A percentile compares a stretch with the other conserved stretches of the same genome.
These are phyloP conservation scores for Lithocarpus polystachyus DNA, from an alignment of 306 rosid genomes.

Conservation along the genomic window DNA sequence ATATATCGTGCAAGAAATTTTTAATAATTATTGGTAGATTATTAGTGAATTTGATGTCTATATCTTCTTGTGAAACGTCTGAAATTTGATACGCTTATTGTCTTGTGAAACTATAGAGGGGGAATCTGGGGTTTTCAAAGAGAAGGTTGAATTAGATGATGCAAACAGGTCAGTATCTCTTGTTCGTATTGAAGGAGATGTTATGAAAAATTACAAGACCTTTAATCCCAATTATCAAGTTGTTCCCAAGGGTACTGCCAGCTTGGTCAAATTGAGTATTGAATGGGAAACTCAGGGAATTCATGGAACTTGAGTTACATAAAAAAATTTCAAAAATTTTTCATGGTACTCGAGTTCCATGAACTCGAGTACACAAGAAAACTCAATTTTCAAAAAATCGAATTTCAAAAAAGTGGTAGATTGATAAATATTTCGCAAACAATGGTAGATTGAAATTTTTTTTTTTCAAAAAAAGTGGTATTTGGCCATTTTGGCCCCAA, in stretches of 20 bases:
- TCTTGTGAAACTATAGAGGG: constrained; percentile 15
- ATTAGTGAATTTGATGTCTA: not conserved
- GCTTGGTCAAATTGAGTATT: constrained; percentile 5
- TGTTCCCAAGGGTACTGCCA: constrained; percentile 20
- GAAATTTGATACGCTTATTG: not conserved
- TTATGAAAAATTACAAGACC: constrained; percentile 25
- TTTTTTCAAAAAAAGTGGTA: no score
- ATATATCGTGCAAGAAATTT: no score
- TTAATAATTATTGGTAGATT: not conserved
- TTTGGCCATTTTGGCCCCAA: no score
- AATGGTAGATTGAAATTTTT: no score
- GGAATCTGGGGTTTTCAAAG: constrained; percentile 22
- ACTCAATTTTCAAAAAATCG: no score
- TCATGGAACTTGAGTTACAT: no score
- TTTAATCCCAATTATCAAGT: constrained; percentile 17
- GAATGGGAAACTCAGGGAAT: constrained; percentile 30
- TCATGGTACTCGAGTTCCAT: no score
- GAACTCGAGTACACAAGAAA: no score
- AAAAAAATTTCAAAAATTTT: no score
- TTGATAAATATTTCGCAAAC: no score
- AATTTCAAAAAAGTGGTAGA: no score
- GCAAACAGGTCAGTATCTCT: constrained; percentile 5
- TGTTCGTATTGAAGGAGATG: constrained; percentile 31
- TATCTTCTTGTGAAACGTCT: not conserved
- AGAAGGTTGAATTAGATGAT: constrained; percentile 29